Evolutionary conservation across 805 yeast genomes (phyloP).

Genomic region (Yamadazyma takamatsuzukensis): DNA sequence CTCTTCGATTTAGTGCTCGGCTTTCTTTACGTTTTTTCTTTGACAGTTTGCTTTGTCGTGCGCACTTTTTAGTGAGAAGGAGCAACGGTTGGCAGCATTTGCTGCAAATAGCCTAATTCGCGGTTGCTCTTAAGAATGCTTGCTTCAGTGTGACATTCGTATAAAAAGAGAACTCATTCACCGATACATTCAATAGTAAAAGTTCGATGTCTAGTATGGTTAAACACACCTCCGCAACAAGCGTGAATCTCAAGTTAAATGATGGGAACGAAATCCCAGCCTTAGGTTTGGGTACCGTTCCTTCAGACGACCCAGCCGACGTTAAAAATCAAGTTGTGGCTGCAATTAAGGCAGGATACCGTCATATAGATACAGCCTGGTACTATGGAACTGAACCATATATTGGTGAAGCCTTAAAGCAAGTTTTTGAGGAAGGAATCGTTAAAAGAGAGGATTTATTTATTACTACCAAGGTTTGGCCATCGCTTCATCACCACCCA

Average conservation of each 20-base stretch:
- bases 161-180: too few relatives aligned
- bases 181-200: too few relatives aligned
- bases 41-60: too few relatives aligned
- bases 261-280: slow-evolving; percentile 63
- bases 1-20: too few relatives aligned
- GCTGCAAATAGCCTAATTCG: too few relatives aligned
- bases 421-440: slow-evolving; percentile 45
- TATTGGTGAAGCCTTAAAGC: slow-evolving; percentile 45
- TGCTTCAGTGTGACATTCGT: too few relatives aligned
- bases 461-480: slow-evolving; percentile 42
- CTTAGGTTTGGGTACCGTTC: slow-evolving; percentile 57
- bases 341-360: slow-evolving; percentile 43
- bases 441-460: slow-evolving; percentile 45
- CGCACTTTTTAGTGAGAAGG: too few relatives aligned
- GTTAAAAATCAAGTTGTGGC: slow-evolving; percentile 32
- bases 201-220: too few relatives aligned
- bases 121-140: too few relatives aligned
- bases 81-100: too few relatives aligned
- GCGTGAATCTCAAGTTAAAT: slow-evolving; percentile 44
- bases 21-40: too few relatives aligned
- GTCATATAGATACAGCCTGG: slow-evolving; percentile 54
- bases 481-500: slow-evolving; percentile 38
- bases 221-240: slow-evolving; percentile 25
- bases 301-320: slow-evolving; percentile 26
- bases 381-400: slow-evolving; percentile 41